These are phyloP conservation scores for Nicotiana sylvestris DNA, from an alignment of 257 asterid species.

Conservation along the genomic window DNA sequence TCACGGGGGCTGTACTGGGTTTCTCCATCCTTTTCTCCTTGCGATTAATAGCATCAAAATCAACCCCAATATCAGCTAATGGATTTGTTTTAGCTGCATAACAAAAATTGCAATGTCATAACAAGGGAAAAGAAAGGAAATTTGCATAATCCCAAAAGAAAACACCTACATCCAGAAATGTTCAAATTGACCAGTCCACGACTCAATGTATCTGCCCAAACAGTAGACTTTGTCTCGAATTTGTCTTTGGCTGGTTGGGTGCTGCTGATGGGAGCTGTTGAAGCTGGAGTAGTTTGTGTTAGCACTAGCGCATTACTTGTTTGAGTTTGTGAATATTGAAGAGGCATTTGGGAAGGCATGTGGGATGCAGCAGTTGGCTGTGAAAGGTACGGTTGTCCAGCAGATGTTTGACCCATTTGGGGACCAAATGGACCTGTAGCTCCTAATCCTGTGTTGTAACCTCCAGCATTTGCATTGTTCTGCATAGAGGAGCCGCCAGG, in stretches of 20 bases:
- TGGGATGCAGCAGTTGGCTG: slow-evolving; percentile 39
- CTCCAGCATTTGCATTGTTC: slow-evolving; percentile 48
- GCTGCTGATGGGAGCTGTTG: slow-evolving; percentile 41
- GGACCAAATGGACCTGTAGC: slow-evolving; percentile 32
- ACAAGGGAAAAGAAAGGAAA: background rate
- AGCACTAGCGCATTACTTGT: slow-evolving; percentile 27
- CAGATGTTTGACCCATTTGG: slow-evolving; percentile 30
- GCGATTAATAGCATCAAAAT: slow-evolving; percentile 92
- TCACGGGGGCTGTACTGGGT: slow-evolving; percentile 49
- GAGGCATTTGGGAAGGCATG: slow-evolving; percentile 35
- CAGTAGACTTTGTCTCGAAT: slow-evolving; percentile 88
- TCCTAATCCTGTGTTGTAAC: slow-evolving; percentile 40
- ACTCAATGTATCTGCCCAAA: slow-evolving; percentile 96
- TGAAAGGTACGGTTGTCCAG: slow-evolving; percentile 36
- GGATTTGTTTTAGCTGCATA: slow-evolving; percentile 91
- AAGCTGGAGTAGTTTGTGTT: slow-evolving; percentile 36
- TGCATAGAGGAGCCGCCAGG: slow-evolving; percentile 22
- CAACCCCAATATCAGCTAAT: slow-evolving; percentile 85
- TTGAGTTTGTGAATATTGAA: slow-evolving; percentile 42
- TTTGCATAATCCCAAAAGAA: background rate
- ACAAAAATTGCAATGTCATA: slow-evolving; percentile 9
- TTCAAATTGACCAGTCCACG: slow-evolving; percentile 94
- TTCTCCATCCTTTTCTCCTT: slow-evolving; percentile 93
- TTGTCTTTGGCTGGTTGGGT: slow-evolving; percentile 65
- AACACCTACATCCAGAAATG: slow-evolving; percentile 85